Evolutionary conservation across 129 eudicot species (phyloP).

Genomic region (Erigeron canadensis): DNA sequence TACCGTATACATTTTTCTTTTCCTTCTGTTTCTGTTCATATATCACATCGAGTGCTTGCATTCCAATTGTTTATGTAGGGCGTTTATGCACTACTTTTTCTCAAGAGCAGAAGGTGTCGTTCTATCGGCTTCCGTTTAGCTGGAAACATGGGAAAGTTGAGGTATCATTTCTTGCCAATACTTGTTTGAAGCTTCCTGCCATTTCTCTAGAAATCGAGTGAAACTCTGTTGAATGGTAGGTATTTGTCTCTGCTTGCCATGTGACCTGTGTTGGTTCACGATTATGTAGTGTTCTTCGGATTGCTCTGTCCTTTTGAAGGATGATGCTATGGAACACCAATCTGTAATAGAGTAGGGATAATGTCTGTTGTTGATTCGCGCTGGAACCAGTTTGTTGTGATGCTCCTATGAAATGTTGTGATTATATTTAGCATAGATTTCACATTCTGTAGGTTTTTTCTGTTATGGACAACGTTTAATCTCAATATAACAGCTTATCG

Average conservation of each 20-base stretch:
- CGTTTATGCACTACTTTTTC: conserved; percentile 81
- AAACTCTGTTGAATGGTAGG: conserved; percentile 1
- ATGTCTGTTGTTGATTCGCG: neutral
- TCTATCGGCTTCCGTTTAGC: conserved; percentile 91
- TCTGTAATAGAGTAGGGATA: conserved; percentile 19
- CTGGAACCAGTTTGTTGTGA: neutral
- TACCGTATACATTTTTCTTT: conserved; percentile 10
- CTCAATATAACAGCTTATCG: neutral
- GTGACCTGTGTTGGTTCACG: too few species aligned
- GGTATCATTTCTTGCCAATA: conserved; percentile 41
- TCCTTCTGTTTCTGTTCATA: conserved; percentile 8
- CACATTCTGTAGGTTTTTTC: neutral
- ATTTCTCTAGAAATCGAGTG: neutral
- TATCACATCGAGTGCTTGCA: conserved; percentile 2
- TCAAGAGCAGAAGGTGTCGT: conserved; percentile 73
- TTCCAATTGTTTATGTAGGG: conserved; percentile 52
- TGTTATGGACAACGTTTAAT: neutral
- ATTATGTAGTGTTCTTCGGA: conserved; percentile 7
- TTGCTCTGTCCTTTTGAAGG: neutral
- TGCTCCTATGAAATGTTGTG: neutral
- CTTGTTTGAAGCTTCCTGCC: conserved; percentile 15
- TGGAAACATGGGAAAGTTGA: conserved; percentile 70
- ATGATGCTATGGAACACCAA: neutral
- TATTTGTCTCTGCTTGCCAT: too few species aligned
- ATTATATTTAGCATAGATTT: neutral